These are phyloP conservation scores for Ogataea paraovalis DNA, from an alignment of 805 yeast genomes.

Conservation along the genomic window DNA sequence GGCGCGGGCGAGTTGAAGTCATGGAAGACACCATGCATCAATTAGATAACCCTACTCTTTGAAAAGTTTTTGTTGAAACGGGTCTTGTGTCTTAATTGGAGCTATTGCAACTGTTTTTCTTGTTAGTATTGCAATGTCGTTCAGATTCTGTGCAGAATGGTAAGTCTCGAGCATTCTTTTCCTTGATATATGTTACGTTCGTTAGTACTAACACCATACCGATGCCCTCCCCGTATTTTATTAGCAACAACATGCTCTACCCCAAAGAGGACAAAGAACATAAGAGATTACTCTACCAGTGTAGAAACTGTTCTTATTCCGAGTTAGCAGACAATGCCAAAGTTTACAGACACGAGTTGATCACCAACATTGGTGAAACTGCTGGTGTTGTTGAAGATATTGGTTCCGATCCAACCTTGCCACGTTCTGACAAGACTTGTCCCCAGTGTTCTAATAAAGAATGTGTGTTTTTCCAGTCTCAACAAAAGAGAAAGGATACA, in stretches of 20 bases:
- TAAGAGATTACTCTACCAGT: slow-evolving; percentile 75
- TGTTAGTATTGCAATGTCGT: slow-evolving; percentile 42
- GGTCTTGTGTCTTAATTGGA: too few relatives aligned
- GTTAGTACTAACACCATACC: too few relatives aligned
- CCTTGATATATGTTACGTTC: too few relatives aligned
- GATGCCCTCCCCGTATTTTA: too few relatives aligned
- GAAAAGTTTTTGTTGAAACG: too few relatives aligned
- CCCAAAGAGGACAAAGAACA: slow-evolving; percentile 90
- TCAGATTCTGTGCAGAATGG: slow-evolving; percentile 89
- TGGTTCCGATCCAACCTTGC: slow-evolving; percentile 96
- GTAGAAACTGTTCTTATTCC: slow-evolving; percentile 91
- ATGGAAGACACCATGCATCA: too few relatives aligned
- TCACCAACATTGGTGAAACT: slow-evolving; percentile 88
- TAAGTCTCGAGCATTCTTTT: slow-evolving; percentile 13
- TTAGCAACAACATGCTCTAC: slow-evolving; percentile 91
- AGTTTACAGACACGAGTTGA: slow-evolving; percentile 89
- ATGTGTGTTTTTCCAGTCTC: slow-evolving; percentile 95
- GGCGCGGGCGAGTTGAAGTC: too few relatives aligned
- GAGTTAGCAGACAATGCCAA: slow-evolving; percentile 85
- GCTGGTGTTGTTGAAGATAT: slow-evolving; percentile 97
- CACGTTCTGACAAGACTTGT: slow-evolving; percentile 91
- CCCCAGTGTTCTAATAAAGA: slow-evolving; percentile 84
- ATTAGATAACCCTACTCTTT: too few relatives aligned
- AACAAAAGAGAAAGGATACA: slow-evolving; percentile 92
- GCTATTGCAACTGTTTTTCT: background rate